Evolutionary conservation across 768 basidiomycete genomes (phyloP), one percentile per base, ranked within the genome.

Genomic region (Xerocomellus amylosporus): DNA sequence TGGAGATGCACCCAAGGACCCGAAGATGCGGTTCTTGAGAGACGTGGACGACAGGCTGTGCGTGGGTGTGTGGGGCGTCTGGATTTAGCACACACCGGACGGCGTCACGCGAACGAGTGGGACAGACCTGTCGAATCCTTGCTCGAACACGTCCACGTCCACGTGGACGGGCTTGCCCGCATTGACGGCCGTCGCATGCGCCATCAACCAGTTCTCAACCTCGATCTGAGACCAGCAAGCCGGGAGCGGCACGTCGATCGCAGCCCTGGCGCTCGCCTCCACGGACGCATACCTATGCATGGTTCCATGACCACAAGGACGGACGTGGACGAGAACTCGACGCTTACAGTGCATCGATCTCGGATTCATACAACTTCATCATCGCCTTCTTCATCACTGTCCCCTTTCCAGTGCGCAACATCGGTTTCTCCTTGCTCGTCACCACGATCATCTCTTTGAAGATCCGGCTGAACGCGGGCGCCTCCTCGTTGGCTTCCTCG

Each of bases 391-490:
- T 73, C 39, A 68, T 67, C 4, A 79, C 71, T 1, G 80, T 77
- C 3, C 79, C 78, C 58, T 82, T 83, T 1, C 67, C 74, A 1
- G 78, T 66, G 20, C 74, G 74, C n/a, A 73, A 65, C 39, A 82
- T 66, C 1, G 78, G 80, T 51, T 78, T 78, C 0, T 65, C 68
- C 24, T 73, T 59, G 3, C 69, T 64, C 0, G 79, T 70, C 15
- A 81, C 62, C 28, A 81, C 40, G 36, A 83, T 77, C 78, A 82
- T 78, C 59, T 83, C 77, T 57, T 77, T 78, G 65, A 77, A 79
- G 13, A 79, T 70, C n/a, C 74, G 67, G 50, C 75, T 77, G 44
- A 74, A 78, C 0, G 69, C 53, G 0, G 79, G 78, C 0, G 73
- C 71, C 2, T 61, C 60, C 19, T 55, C 62, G 58, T 80, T 81